Conservation (phyloP, 2,329 filamentous ascomycete genomes). For the Aureobasidium lini region DNA sequence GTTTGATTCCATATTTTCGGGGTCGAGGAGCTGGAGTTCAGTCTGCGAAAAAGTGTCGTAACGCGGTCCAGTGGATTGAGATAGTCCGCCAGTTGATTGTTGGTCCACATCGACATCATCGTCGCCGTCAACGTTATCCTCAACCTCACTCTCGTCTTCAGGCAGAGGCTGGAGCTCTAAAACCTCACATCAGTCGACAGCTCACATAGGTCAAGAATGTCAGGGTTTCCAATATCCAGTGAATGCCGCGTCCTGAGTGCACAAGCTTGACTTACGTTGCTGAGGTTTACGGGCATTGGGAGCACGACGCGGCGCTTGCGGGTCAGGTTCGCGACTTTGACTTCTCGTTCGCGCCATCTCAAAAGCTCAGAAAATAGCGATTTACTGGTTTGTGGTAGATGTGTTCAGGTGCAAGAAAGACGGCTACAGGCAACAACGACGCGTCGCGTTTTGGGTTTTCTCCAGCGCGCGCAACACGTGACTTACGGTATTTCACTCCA, state of each 20-base stretch:
- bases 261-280: not conserved
- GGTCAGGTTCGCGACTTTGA: constrained; percentile 29
- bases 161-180: not conserved
- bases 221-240: not conserved
- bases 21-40: constrained; percentile 35
- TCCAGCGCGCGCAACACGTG: not conserved
- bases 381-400: not conserved
- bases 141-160: not conserved
- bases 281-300: constrained; percentile 15
- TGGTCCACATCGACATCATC: not conserved
- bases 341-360: constrained; percentile 27
- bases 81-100: not conserved
- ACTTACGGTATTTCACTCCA: not conserved
- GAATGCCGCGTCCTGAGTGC: not conserved
- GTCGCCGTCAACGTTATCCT: not conserved
- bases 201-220: not conserved
- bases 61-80: not conserved
- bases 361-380: not conserved
- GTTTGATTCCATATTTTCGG: constrained; percentile 34
- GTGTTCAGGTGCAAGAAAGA: not conserved
- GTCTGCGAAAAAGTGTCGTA: constrained; percentile 33
- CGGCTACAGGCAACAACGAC: not conserved
- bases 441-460: not conserved
- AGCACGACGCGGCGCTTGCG: not conserved
- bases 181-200: not conserved